Conservation (phyloP, 169 alveolate species). For the Besnoitia besnoiti region DNA sequence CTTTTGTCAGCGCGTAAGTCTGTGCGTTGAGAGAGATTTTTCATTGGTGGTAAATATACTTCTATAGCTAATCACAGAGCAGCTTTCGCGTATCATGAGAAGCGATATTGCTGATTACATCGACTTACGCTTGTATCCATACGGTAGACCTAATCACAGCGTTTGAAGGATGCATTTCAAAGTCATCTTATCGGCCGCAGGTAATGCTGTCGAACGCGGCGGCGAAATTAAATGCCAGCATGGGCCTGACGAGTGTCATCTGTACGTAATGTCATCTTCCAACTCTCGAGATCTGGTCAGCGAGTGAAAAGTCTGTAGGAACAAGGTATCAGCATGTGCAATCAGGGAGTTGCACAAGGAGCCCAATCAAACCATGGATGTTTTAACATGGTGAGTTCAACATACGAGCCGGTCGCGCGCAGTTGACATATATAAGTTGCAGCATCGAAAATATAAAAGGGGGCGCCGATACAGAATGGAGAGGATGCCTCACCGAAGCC, state of each 20-base stretch:
- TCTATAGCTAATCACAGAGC: neutral
- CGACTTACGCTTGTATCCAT: conserved; percentile 24
- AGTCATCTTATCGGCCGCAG: too few relatives aligned
- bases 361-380: neutral
- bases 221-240: neutral
- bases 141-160: neutral
- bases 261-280: neutral
- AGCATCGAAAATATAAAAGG: neutral
- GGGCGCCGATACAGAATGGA: neutral
- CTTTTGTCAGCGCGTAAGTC: conserved; percentile 16
- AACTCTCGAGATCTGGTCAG: neutral
- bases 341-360: conserved; percentile 8
- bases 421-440: neutral
- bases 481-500: neutral
- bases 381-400: neutral
- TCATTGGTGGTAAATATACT: neutral
- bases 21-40: neutral
- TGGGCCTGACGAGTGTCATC: neutral
- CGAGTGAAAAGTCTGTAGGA: neutral
- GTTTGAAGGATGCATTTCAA: too few relatives aligned
- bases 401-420: neutral
- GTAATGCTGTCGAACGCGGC: conserved; percentile 26
- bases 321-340: conserved; percentile 21
- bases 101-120: conserved; percentile 24
- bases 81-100: conserved; percentile 14